phyloP scores from a whole-genome alignment of 768 basidiomycete genomes.

The Dacryopinax spathularia region DNA sequence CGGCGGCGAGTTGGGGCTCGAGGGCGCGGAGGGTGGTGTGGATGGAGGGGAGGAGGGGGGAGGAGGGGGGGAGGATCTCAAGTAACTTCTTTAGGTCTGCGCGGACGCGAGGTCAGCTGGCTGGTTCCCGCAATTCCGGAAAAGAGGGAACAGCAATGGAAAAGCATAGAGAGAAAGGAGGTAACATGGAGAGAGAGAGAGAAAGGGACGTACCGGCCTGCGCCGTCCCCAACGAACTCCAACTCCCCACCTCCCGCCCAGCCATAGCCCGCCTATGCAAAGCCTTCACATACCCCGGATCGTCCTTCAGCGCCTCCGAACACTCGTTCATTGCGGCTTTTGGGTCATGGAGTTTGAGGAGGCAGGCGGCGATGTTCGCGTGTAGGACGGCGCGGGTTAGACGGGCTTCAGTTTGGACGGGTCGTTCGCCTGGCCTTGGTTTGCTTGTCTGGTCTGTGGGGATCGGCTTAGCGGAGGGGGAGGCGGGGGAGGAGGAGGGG shows the following conservation, averaged over 20 bases:
- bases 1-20: constrained; percentile 53
- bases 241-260: constrained; percentile 65
- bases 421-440: too few relatives aligned
- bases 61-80: constrained; percentile 42
- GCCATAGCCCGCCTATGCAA: constrained; percentile 76
- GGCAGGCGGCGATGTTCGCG: constrained; percentile 81
- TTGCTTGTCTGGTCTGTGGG: constrained; percentile 13
- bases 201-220: constrained; percentile 52
- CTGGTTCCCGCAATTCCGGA: not conserved
- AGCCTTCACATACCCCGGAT: constrained; percentile 74
- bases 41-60: constrained; percentile 36
- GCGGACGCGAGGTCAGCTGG: not conserved
- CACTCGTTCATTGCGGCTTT: constrained; percentile 70
- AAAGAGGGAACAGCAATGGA: not conserved
- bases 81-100: constrained; percentile 70
- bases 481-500: constrained; percentile 15
- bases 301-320: constrained; percentile 76
- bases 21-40: constrained; percentile 38
- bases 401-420: constrained; percentile 34
- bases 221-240: constrained; percentile 68
- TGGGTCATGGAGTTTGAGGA: constrained; percentile 66
- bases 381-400: constrained; percentile 58
- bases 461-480: constrained; percentile 13
- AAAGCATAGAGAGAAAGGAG: not conserved
- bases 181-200: not conserved